A percentile compares a stretch with the other conserved stretches of the same genome.
phyloP scores from a whole-genome alignment of 1,284 basidiomycete species.

The Anthracocystis walkeri region DNA sequence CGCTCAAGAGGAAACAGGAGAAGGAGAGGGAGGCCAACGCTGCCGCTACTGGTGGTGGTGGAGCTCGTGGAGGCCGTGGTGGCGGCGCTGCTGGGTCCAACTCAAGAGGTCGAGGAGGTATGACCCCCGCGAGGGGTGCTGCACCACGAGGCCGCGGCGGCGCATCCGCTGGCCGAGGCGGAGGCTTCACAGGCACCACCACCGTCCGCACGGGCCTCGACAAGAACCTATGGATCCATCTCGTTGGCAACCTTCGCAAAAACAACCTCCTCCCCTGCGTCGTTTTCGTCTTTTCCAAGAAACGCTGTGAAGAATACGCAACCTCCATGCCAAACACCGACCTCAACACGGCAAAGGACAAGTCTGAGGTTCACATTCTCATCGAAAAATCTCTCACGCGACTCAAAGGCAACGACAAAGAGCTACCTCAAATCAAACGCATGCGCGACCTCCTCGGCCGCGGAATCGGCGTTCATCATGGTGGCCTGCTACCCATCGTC shows the following conservation, averaged over 20 bases:
- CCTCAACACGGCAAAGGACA: slow-evolving; percentile 85
- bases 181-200: slow-evolving; percentile 41
- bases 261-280: slow-evolving; percentile 90
- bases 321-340: slow-evolving; percentile 88
- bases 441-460: slow-evolving; percentile 91
- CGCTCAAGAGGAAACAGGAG: slow-evolving; percentile 91
- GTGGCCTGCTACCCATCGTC: slow-evolving; percentile 93
- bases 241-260: slow-evolving; percentile 88
- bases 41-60: slow-evolving; percentile 77
- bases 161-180: slow-evolving; percentile 74
- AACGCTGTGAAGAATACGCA: slow-evolving; percentile 95
- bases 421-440: slow-evolving; percentile 91
- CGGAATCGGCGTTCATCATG: slow-evolving; percentile 97
- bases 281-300: slow-evolving; percentile 97
- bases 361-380: slow-evolving; percentile 94
- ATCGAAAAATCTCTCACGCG: slow-evolving; percentile 91
- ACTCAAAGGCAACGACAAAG: slow-evolving; percentile 87
- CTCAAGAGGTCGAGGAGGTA: slow-evolving; percentile 50
- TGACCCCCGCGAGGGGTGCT: slow-evolving; percentile 66
- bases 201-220: slow-evolving; percentile 74
- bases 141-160: slow-evolving; percentile 70
- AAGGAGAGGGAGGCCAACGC: slow-evolving; percentile 87
- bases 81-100: slow-evolving; percentile 52
- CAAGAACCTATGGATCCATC: slow-evolving; percentile 92
- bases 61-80: slow-evolving; percentile 74